phyloP scores from a whole-genome alignment of 352 stramenopile genomes.

The Phytophthora crassamura region DNA sequence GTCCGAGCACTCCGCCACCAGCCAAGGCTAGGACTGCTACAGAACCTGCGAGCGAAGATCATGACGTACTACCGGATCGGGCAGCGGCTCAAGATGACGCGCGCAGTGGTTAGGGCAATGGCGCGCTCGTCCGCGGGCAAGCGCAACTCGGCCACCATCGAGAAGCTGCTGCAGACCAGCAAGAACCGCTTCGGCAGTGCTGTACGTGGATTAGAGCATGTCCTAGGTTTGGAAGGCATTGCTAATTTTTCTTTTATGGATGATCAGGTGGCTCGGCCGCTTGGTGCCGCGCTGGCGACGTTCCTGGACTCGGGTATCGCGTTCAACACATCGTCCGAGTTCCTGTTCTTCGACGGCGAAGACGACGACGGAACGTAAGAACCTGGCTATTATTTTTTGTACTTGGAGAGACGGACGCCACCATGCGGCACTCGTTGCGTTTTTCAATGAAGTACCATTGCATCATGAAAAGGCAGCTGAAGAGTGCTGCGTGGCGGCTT shows the following conservation, averaged over 20 bases:
- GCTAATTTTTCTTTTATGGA: conserved; percentile 8
- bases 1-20: conserved; percentile 1
- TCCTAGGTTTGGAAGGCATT: neutral
- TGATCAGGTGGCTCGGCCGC: conserved; percentile 53
- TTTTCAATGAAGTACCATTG: too few species aligned
- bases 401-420: too few species aligned
- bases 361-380: conserved; percentile 86
- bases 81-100: conserved; percentile 70
- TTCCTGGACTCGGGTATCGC: conserved; percentile 59
- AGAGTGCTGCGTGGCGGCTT: neutral
- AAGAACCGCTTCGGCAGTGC: conserved; percentile 72
- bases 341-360: conserved; percentile 81
- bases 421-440: too few species aligned
- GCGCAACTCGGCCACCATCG: conserved; percentile 52
- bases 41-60: conserved; percentile 14
- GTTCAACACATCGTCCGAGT: conserved; percentile 69
- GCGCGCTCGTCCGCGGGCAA: conserved; percentile 59
- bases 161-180: conserved; percentile 67
- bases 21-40: conserved; percentile 6
- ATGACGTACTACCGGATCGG: conserved; percentile 82
- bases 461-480: neutral
- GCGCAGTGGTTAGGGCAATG: conserved; percentile 67
- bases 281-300: conserved; percentile 52
- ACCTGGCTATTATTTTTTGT: neutral
- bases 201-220: conserved; percentile 43